Evolutionary conservation across 2,329 filamentous ascomycete species (phyloP), one percentile per base, ranked within the genome.

Genomic region (Dothistroma pini): DNA sequence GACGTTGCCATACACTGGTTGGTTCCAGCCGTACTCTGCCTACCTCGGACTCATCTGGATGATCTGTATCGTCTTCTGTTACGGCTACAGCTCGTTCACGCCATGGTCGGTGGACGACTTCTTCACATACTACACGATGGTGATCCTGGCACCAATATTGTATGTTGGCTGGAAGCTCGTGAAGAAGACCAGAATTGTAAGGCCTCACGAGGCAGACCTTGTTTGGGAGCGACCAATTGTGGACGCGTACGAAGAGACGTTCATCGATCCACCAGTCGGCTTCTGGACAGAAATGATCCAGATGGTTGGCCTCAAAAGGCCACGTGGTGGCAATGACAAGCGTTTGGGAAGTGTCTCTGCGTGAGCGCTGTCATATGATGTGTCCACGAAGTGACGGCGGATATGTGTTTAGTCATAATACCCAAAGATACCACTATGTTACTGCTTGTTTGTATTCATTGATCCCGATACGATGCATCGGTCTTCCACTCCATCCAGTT

Each of bases 161-260:
- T 89, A 81, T 72, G 54, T 81, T 41, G 77, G 77, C 68, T 90
- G 86, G 86, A 90, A 90, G 75, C 2, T 89, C 0, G 21, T 86
- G 71, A 84, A 88, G 76, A 77, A 76, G 55, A 89, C 87, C 1
- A 80, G 78, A 63, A 76, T 84, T 56, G 77, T 86, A 12, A 74
- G 74, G 1, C 75, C 86, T 0, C 69, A 75, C 5, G 81, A 89
- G 68, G 79, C 80, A 4, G 85, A 88, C 67, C 77, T 88, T 2
- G 75, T 86, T 19, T 88, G 84, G 84, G 82, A 87, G 62, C 77
- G 80, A n/a, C 84, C 84, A 8, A 67, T 77, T n/a, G 82, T 87
- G 56, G 85, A 87, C 60, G 79, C 78, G 0, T 86, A 86, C 63
- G 83, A 86, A 70, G 77, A 74, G 10, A 76, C 76, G 25, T 82